Base-by-base conservation (phyloP, 148 eudicot species). In the Agrostemma githago region DNA sequence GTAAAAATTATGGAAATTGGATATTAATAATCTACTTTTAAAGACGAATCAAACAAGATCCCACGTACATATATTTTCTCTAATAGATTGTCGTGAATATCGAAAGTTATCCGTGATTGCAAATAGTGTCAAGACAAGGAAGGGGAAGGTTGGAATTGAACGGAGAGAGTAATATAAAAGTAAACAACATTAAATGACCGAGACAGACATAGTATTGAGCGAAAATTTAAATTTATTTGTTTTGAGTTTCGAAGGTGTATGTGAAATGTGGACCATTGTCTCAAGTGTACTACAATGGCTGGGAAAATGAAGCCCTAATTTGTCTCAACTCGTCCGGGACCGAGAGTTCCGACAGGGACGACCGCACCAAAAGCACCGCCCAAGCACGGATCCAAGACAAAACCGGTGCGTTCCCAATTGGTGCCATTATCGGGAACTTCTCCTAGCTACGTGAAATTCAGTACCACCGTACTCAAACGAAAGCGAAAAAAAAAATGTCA, bases 181-280 rank as follows among this genome's bases (percentile, higher is more conserved):
- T 26, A 26, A 26, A 26, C n/a, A n/a, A 26, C 34, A 26, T n/a
- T n/a, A 26, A 26, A 26, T 26, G 34, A 26, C 34, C 1, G 34
- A 26, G 34, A 26, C 34, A 26, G 34, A 26, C 34, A 26, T 26
- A 26, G 0, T 0, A 26, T 26, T 26, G 1, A 26, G 34, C 34
- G 34, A 26, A 26, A 26, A 26, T 26, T 26, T 26, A 26, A 26
- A 26, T 26, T 26, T 26, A 26, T 26, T 26, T 26, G 34, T 26
- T 51, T 51, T 51, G 56, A 26, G 1, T 26, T 48, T 9, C 48
- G 1, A 69, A 69, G 72, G 72, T 69, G 16, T 69, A 69, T 26
- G 72, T 69, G 60, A 51, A 69, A 4, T 69, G 72, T 3, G 72
- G 72, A 26, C 72, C 72, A 48, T 5, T 48, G 58, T 46, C 72